Base-by-base conservation (phyloP, 2,329 filamentous ascomycete genomes). In the Aspergillus proliferans region DNA sequence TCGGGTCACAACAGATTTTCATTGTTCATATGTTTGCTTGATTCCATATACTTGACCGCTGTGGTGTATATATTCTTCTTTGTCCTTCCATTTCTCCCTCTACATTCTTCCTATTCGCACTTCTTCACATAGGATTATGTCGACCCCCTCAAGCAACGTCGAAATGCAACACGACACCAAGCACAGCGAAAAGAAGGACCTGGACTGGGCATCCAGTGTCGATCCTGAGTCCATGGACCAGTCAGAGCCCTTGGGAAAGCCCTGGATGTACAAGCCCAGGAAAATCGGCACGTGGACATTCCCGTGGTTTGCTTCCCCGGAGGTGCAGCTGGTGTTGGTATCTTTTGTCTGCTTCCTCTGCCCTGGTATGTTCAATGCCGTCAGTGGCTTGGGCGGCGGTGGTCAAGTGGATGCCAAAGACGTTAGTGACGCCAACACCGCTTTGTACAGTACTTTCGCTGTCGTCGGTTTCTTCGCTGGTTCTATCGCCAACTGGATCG, bases 261-360 rank as follows among this genome's bases (percentile, higher is more conserved):
- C 69, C 54, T 88, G 85, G 85, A 84, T 83, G 71, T 88, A 90
- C 76, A 82, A 79, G 61, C 73, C 76, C 44, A 62, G 81, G 60
- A 77, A 73, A 49, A 51, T 88, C 49, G 76, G 78, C 15, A 71
- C 73, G 45, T 69, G 70, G 50, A 76, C 77, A 55, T 52, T 85
- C 6, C 75, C 76, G 3, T 88, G 83, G 77, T 90, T 86, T 66
- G 87, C 87, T 19, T 88, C 86, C 49, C 87, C 87, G 10, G 80
- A 83, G 61, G 69, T 83, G 43, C 87, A 91, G 70, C 76, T 91
- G 33, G 60, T 86, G 53, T 79, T 90, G 75, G 85, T 90, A 48
- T 77, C 83, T 19, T 75, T 86, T 52, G 83, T 86, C 45, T 86
- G 83, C 64, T 86, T 87, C 74, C 65, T 87, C 52, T 87, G 84